phyloP scores from a whole-genome alignment of 768 basidiomycete genomes.

The Pisolithus sp. region DNA sequence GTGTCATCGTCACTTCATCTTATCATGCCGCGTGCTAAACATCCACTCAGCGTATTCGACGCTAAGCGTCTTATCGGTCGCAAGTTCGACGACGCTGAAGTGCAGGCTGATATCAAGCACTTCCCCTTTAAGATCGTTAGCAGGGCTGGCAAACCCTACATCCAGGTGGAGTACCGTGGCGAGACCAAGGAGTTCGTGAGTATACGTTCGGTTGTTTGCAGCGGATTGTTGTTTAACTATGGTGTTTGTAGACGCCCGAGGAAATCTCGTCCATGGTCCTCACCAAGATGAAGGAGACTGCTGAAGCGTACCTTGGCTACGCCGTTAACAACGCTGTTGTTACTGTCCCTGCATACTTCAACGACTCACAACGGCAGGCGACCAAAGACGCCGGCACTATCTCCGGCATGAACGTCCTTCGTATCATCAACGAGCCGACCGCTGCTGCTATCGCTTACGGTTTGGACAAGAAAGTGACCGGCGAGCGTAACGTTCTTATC shows the following conservation, averaged over 20 bases:
- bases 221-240: slow-evolving; percentile 9
- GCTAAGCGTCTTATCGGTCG: slow-evolving; percentile 97
- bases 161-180: slow-evolving; percentile 86
- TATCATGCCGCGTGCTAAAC: slow-evolving; percentile 1
- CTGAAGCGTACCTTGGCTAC: slow-evolving; percentile 90
- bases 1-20: neutral
- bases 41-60: slow-evolving; percentile 74
- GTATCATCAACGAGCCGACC: slow-evolving; percentile 99
- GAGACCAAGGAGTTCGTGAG: slow-evolving; percentile 91
- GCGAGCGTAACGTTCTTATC: slow-evolving; percentile 94
- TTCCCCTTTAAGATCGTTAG: slow-evolving; percentile 91
- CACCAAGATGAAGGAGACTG: slow-evolving; percentile 96
- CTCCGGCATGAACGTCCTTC: slow-evolving; percentile 89
- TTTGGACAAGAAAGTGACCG: slow-evolving; percentile 87
- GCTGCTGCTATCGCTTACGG: slow-evolving; percentile 98
- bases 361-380: slow-evolving; percentile 97
- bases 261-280: slow-evolving; percentile 99
- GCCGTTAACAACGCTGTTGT: slow-evolving; percentile 87
- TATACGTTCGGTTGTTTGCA: slow-evolving; percentile 1
- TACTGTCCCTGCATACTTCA: slow-evolving; percentile 97
- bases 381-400: slow-evolving; percentile 98
- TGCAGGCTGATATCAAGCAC: slow-evolving; percentile 80
- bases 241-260: slow-evolving; percentile 67
- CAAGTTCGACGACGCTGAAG: slow-evolving; percentile 80
- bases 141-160: slow-evolving; percentile 84